Percentiles rank a stretch among this genome's conserved stretches.
Evolutionary conservation across 768 basidiomycete genomes (phyloP).

Genomic region (Termitomyces sp.): DNA sequence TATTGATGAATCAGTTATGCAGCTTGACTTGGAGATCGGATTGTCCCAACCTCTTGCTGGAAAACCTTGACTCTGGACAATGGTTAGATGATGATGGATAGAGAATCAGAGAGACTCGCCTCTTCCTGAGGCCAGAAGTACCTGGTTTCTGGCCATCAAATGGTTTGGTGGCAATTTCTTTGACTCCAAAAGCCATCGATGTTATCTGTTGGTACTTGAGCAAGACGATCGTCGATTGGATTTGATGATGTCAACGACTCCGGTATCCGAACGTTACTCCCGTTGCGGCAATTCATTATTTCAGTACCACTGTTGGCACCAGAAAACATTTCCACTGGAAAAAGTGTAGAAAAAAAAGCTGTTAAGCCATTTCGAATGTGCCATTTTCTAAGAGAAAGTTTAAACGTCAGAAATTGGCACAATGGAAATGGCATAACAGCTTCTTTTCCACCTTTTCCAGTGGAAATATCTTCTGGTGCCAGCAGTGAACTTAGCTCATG

Average conservation of each 20-base stretch:
- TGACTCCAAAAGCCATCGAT: constrained; percentile 43
- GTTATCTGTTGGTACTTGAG: background rate
- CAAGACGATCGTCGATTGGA: background rate
- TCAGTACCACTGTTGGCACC: too few relatives aligned
- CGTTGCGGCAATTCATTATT: too few relatives aligned
- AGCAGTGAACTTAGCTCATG: too few relatives aligned
- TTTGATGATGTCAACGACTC: constrained; percentile 12
- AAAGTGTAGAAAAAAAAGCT: too few relatives aligned
- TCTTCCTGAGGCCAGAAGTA: constrained; percentile 95
- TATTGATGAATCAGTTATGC: constrained; percentile 21
- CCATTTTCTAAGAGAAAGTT: too few relatives aligned
- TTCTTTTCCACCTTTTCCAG: too few relatives aligned
- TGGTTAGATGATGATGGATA: constrained; percentile 7
- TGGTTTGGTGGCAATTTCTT: constrained; percentile 76
- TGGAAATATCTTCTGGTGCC: too few relatives aligned
- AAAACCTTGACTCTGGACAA: constrained; percentile 86
- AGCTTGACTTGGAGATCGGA: constrained; percentile 11
- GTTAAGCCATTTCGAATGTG: too few relatives aligned
- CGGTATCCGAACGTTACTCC: background rate
- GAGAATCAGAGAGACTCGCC: constrained; percentile 40
- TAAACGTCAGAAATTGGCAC: too few relatives aligned
- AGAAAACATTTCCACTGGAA: too few relatives aligned
- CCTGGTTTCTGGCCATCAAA: constrained; percentile 96
- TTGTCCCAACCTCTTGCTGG: constrained; percentile 73
- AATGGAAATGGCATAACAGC: too few relatives aligned